Percentiles rank a stretch among this genome's conserved stretches.
Conservation (phyloP, 305 asterid genomes). For the Fraxinus greggii region DNA sequence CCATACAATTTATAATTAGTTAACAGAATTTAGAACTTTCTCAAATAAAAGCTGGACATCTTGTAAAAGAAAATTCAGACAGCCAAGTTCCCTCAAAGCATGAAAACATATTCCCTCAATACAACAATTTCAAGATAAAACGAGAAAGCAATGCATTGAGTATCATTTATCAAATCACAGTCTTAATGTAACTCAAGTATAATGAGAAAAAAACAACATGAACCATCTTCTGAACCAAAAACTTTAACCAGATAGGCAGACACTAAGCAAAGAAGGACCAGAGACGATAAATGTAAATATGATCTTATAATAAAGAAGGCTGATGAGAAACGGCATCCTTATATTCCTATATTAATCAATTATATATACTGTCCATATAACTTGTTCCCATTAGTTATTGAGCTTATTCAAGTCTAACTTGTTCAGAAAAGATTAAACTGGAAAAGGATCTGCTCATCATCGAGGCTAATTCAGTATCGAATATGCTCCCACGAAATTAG, state of each 20-base stretch:
- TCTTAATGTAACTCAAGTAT: neutral
- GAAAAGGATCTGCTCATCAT: constrained; percentile 32
- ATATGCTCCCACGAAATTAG: constrained; percentile 18
- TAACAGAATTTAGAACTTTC: neutral
- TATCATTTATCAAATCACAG: neutral
- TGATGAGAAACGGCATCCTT: constrained; percentile 3
- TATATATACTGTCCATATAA: constrained; percentile 28
- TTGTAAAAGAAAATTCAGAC: neutral
- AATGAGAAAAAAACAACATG: constrained; percentile 1
- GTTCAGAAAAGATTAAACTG: constrained; percentile 24
- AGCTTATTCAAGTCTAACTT: constrained; percentile 39
- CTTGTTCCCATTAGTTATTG: constrained; percentile 29
- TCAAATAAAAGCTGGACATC: neutral
- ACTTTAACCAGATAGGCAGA: neutral
- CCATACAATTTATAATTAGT: neutral
- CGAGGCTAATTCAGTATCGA: constrained; percentile 26
- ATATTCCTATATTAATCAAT: constrained; percentile 18
- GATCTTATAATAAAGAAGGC: constrained; percentile 12
- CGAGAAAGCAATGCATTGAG: neutral
- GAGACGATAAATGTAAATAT: constrained; percentile 14
- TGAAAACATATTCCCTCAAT: neutral
- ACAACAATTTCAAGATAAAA: neutral
- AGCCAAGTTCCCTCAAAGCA: neutral
- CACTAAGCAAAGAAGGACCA: constrained; percentile 28
- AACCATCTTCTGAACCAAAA: constrained; percentile 10